These are phyloP conservation scores for Aspergillus texensis DNA, from an alignment of 2,329 filamentous ascomycete species.

Conservation along the genomic window DNA sequence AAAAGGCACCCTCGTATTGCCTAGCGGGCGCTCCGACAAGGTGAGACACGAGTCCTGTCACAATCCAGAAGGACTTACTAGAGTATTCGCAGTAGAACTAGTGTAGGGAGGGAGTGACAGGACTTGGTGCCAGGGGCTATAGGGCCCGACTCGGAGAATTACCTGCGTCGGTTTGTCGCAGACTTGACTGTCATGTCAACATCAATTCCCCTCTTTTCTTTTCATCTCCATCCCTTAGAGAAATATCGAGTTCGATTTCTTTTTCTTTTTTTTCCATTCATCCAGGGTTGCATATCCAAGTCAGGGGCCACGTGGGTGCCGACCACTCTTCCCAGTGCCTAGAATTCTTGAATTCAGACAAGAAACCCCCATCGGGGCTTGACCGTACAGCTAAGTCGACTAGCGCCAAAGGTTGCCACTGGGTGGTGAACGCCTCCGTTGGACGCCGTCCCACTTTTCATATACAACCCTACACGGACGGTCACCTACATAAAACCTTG, in stretches of 20 bases:
- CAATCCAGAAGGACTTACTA: too few species aligned
- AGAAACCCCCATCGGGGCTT: background rate
- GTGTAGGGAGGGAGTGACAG: background rate
- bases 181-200: background rate
- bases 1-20: background rate
- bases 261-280: background rate
- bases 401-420: background rate
- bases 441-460: background rate
- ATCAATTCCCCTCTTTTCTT: background rate
- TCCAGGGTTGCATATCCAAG: background rate
- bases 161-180: background rate
- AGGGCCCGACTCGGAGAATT: background rate
- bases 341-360: background rate
- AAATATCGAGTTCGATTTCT: background rate
- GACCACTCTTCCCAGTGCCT: background rate
- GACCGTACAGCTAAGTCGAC: background rate
- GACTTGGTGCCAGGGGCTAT: background rate
- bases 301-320: background rate
- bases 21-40: background rate
- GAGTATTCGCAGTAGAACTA: background rate
- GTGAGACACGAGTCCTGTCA: background rate
- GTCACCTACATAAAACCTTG: background rate
- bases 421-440: background rate
- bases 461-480: background rate
- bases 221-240: background rate